These are phyloP conservation scores for Coriaria nepalensis DNA, from an alignment of 306 rosid genomes.

Conservation along the genomic window DNA sequence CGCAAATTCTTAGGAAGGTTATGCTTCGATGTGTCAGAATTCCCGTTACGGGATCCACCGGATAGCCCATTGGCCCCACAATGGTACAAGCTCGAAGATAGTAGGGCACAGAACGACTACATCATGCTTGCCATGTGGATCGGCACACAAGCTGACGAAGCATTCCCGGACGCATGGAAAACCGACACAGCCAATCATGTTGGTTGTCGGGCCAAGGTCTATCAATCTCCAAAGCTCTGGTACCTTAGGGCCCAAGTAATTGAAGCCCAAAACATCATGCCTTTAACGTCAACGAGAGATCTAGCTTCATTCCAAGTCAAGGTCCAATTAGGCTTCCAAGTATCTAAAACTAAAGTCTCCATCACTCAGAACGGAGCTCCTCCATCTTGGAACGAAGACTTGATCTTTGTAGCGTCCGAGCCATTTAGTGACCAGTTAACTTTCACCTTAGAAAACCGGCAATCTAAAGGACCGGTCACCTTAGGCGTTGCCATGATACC, in stretches of 20 bases:
- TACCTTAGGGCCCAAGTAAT: slow-evolving; percentile 58
- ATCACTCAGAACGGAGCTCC: slow-evolving; percentile 23
- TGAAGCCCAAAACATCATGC: slow-evolving; percentile 60
- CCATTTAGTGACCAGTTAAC: slow-evolving; percentile 37
- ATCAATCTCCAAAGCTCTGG: slow-evolving; percentile 88
- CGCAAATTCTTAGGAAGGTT: slow-evolving; percentile 49
- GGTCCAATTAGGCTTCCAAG: slow-evolving; percentile 61
- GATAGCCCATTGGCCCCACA: slow-evolving; percentile 86
- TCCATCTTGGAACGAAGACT: slow-evolving; percentile 65
- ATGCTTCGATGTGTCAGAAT: slow-evolving; percentile 64
- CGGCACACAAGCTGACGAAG: slow-evolving; percentile 85
- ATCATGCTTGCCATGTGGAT: slow-evolving; percentile 91
- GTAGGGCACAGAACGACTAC: slow-evolving; percentile 47
- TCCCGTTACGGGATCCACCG: slow-evolving; percentile 70
- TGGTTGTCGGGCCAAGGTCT: slow-evolving; percentile 42
- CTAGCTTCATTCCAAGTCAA: slow-evolving; percentile 35
- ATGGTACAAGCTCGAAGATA: slow-evolving; percentile 72
- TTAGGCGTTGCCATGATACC: slow-evolving; percentile 41
- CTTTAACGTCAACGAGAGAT: slow-evolving; percentile 24
- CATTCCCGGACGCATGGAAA: slow-evolving; percentile 70
- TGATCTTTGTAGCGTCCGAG: slow-evolving; percentile 68
- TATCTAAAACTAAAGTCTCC: slow-evolving; percentile 25
- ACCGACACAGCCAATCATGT: slow-evolving; percentile 32
- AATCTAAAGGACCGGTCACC: slow-evolving; percentile 17
- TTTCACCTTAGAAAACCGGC: slow-evolving; percentile 41